These are phyloP conservation scores for Russula virescens DNA, from an alignment of 768 basidiomycete genomes.

Conservation along the genomic window DNA sequence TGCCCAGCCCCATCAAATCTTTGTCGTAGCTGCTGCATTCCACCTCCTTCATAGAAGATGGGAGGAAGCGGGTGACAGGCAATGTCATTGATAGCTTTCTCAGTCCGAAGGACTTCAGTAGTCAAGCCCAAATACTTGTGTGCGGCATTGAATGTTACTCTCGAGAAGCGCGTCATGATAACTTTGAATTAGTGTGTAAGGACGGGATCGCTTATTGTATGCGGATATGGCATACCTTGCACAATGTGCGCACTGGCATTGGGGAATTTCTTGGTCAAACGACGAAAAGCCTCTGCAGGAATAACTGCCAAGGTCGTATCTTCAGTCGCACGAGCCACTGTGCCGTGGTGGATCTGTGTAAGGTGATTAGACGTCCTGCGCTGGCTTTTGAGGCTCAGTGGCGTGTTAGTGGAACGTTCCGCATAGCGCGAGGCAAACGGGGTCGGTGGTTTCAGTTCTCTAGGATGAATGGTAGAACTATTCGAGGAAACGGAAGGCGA, in stretches of 20 bases:
- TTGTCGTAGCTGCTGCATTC: constrained; percentile 82
- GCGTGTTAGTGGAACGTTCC: constrained; percentile 15
- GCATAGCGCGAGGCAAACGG: constrained; percentile 16
- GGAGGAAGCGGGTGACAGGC: constrained; percentile 91
- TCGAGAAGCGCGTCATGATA: constrained; percentile 90
- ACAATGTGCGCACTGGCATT: constrained; percentile 97
- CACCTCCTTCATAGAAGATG: constrained; percentile 89
- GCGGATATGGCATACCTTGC: constrained; percentile 52
- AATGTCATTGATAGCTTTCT: constrained; percentile 95
- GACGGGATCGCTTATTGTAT: not conserved
- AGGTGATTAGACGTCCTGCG: constrained; percentile 14
- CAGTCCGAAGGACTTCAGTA: constrained; percentile 89
- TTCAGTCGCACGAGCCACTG: constrained; percentile 87
- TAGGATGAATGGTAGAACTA: constrained; percentile 60
- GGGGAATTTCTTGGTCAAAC: constrained; percentile 92
- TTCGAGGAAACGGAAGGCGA: constrained; percentile 60
- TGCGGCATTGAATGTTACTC: constrained; percentile 96
- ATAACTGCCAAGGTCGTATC: constrained; percentile 98
- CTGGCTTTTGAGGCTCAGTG: constrained; percentile 9
- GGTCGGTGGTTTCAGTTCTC: constrained; percentile 30
- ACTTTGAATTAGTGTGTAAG: constrained; percentile 38
- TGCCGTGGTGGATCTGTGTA: constrained; percentile 52
- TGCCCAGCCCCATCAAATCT: constrained; percentile 63
- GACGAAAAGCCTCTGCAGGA: constrained; percentile 92
- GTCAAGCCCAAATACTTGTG: constrained; percentile 96